Conservation (phyloP, 305 asterid species). For the Coffea humblotiana region DNA sequence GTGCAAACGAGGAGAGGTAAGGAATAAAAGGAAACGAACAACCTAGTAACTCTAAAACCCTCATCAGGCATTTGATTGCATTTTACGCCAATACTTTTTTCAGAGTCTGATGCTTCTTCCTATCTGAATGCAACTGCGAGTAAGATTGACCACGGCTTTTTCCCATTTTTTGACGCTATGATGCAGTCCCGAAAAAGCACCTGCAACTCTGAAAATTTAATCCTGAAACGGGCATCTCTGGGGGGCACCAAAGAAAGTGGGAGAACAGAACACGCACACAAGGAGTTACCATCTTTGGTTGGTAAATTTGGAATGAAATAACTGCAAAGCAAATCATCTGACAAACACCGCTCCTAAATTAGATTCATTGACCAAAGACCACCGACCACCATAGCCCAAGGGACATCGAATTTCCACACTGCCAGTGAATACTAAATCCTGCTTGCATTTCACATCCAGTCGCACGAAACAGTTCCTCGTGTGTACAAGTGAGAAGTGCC, state of each 20-base stretch:
- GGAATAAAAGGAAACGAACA: not conserved
- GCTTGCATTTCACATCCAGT: not conserved
- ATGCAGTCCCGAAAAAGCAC: conserved; percentile 13
- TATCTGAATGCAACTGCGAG: not conserved
- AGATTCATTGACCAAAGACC: conserved; percentile 36
- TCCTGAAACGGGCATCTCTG: not conserved
- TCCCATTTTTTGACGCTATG: not conserved
- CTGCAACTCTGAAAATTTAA: conserved; percentile 10
- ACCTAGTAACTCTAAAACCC: not conserved
- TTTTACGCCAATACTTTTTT: not conserved
- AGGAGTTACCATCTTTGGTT: not conserved
- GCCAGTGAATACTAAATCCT: not conserved
- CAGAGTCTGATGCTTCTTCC: not conserved
- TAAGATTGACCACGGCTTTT: conserved; percentile 3
- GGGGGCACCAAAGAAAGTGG: not conserved
- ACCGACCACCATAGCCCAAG: conserved; percentile 39
- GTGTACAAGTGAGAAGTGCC: conserved; percentile 16
- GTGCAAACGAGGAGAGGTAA: not conserved
- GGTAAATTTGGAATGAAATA: not conserved
- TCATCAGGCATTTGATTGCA: not conserved
- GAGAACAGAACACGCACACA: not conserved
- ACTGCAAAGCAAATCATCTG: not conserved
- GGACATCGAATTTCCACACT: conserved; percentile 38
- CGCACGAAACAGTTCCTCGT: conserved; percentile 19
- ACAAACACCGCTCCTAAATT: not conserved